Conservation (phyloP, 208 protist genomes). For the Acanthamoeba royreba region DNA sequence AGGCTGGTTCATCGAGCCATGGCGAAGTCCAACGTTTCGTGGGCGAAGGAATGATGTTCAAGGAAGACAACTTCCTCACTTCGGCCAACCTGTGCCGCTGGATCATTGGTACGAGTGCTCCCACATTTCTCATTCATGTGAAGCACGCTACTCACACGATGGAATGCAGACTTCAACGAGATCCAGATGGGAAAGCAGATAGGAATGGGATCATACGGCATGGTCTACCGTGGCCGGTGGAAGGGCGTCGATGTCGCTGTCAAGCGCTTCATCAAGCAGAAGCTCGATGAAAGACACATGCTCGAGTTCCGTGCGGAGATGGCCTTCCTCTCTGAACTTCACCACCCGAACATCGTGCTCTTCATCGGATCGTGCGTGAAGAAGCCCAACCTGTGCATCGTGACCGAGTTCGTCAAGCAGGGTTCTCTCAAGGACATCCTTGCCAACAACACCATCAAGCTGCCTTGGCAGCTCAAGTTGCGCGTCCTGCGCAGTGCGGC, state of each 20-base stretch:
- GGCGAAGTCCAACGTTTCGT: not conserved
- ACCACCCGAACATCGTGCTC: slow-evolving; percentile 47
- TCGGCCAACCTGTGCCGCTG: slow-evolving; percentile 45
- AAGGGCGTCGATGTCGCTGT: slow-evolving; percentile 45
- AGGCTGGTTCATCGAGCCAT: not conserved
- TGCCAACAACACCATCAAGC: not conserved
- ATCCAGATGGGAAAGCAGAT: slow-evolving; percentile 18
- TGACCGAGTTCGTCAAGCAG: slow-evolving; percentile 47
- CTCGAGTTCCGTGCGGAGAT: slow-evolving; percentile 47
- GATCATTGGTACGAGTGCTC: not conserved
- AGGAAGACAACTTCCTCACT: slow-evolving; percentile 40
- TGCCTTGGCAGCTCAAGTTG: slow-evolving; percentile 54
- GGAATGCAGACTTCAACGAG: slow-evolving; percentile 2
- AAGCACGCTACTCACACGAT: too few relatives aligned
- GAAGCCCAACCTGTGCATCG: slow-evolving; percentile 45
- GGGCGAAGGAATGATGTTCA: not conserved
- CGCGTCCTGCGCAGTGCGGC: slow-evolving; percentile 6
- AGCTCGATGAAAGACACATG: not conserved
- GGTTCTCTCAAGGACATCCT: slow-evolving; percentile 26
- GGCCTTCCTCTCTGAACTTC: slow-evolving; percentile 39
- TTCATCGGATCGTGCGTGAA: slow-evolving; percentile 46
- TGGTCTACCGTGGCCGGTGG: slow-evolving; percentile 31
- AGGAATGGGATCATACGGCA: not conserved
- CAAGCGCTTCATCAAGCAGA: slow-evolving; percentile 44
- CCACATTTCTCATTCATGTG: not conserved